Conservation (phyloP, 306 rosid genomes). For the Cicer arietinum region DNA sequence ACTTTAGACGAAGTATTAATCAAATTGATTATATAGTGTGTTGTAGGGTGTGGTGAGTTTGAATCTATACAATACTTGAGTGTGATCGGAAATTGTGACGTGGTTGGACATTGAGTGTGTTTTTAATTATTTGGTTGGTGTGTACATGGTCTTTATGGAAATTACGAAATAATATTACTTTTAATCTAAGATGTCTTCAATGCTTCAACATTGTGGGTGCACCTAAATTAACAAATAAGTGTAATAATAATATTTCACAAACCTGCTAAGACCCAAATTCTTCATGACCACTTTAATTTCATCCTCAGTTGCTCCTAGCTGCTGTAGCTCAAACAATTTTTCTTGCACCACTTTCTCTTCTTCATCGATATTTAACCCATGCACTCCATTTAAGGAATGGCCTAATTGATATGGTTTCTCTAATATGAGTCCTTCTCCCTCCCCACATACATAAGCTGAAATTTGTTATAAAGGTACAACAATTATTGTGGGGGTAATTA, state of each 20-base stretch:
- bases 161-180: too few species aligned
- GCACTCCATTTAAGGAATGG: constrained; percentile 65
- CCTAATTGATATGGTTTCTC: constrained; percentile 73
- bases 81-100: too few species aligned
- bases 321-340: constrained; percentile 51
- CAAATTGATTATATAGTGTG: too few species aligned
- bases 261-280: constrained; percentile 78
- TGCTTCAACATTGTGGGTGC: too few species aligned
- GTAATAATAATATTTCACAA: neutral
- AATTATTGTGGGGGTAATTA: neutral
- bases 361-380: constrained; percentile 60
- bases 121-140: too few species aligned
- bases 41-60: too few species aligned
- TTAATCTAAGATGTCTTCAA: too few species aligned
- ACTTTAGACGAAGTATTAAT: too few species aligned
- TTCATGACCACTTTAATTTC: constrained; percentile 64
- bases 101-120: too few species aligned
- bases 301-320: constrained; percentile 49
- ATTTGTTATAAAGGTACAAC: neutral
- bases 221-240: neutral
- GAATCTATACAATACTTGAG: too few species aligned
- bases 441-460: constrained; percentile 88
- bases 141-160: too few species aligned
- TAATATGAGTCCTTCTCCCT: constrained; percentile 66
- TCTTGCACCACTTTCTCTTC: constrained; percentile 55